Base-by-base conservation (phyloP, 495 filamentous ascomycete species). In the Aspergillus heteromorphus region DNA sequence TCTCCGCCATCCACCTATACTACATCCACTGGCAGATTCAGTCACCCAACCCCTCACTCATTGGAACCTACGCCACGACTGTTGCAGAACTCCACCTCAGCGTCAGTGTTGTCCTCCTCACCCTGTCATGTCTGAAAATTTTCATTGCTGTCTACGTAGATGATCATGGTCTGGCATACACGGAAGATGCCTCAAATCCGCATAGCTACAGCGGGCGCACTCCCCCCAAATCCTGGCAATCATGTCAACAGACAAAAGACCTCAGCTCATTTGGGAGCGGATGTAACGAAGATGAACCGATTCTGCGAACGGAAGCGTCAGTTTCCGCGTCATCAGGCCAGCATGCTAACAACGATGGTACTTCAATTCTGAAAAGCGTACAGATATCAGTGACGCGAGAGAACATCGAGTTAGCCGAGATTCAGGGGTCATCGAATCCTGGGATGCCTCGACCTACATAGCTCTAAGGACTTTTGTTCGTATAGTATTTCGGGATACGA, bases 81-180 rank as follows among this genome's bases (percentile, higher is more conserved):
- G 31, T 51, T 5, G 63, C 67, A 1, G 63, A 70, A 19, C 51
- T 70, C 18, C 65, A 70, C 38, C 29, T 70, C 6, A 56, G 56
- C 1, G 49, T 68, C 14, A 64, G 63, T 36, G 53, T 68, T 0
- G 27, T 62, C 27, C 55, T 63, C 13, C 59, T 66, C 16, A 53
- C 62, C 8, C 53, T 59, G 14, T 63, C 67, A 6, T 66, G 65
- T 4, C 48, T 79, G 8, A 73, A 71, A 40, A 66, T 70, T 3
- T 75, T 78, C 54, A 63, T 77, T 25, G 66, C 68, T 1, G 72
- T 73, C 20, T 69, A 65, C 40, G 64, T 64, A 34, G 59, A 67
- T n/a, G 58, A 68, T 5, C 45, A 64, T 7, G 73, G 72, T 6
- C 40, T 69, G 3, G 60, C 66, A 9, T 69, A 69, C 25, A 69